Evolutionary conservation across 441 rosid genomes (phyloP).

Genomic region (Melastoma candidum): DNA sequence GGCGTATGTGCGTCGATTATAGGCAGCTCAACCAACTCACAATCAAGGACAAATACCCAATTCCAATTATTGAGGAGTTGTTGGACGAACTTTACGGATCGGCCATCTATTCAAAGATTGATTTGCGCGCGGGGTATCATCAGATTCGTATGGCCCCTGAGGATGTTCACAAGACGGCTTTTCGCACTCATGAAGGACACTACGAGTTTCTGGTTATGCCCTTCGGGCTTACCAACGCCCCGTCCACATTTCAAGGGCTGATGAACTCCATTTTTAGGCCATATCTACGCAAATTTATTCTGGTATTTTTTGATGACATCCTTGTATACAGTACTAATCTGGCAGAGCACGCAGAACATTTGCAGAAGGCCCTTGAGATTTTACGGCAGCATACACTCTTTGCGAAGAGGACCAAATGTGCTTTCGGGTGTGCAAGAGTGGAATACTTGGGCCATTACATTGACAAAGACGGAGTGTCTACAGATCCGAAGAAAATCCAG

Average conservation of each 20-base stretch:
- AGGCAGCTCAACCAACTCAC: neutral
- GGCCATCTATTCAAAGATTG: neutral
- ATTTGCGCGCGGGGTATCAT: neutral
- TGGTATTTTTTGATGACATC: too few species aligned
- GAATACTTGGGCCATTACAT: neutral
- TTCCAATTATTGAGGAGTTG: neutral
- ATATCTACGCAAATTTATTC: too few species aligned
- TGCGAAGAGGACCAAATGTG: neutral
- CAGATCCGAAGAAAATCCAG: neutral
- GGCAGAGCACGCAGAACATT: neutral
- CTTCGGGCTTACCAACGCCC: too few species aligned
- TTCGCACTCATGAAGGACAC: too few species aligned
- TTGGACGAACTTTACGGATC: neutral
- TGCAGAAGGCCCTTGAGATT: neutral
- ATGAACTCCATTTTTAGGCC: too few species aligned
- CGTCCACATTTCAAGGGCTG: too few species aligned
- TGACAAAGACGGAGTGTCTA: neutral
- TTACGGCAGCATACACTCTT: neutral
- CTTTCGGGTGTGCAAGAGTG: neutral
- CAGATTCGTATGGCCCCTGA: neutral
- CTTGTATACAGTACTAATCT: too few species aligned
- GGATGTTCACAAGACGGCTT: neutral
- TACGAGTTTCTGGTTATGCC: too few species aligned
- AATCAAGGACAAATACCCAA: constrained; percentile 3
- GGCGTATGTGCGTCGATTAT: neutral